These are phyloP conservation scores for peach (Prunus persica) DNA, from an alignment of 306 rosid species.

Conservation along the genomic window DNA sequence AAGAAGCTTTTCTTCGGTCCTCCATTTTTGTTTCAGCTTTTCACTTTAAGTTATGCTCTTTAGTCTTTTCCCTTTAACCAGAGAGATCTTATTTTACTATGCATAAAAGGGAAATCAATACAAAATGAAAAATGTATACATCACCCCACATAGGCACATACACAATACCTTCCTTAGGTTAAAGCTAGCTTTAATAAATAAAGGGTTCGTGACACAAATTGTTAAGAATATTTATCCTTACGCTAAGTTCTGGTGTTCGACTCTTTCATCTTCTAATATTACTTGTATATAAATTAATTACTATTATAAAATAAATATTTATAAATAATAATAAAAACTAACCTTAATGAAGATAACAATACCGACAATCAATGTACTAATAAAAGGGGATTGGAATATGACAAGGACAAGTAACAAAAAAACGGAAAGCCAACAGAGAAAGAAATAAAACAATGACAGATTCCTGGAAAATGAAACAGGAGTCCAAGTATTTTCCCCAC, in stretches of 20 bases:
- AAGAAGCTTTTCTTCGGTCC: not conserved
- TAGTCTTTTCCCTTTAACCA: not conserved
- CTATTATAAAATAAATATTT: no score
- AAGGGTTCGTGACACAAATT: no score
- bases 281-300: no score
- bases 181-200: not conserved
- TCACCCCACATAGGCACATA: not conserved
- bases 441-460: not conserved
- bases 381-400: slow-evolving; percentile 12
- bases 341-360: not conserved
- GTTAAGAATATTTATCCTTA: no score
- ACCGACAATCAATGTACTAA: not conserved
- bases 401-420: not conserved
- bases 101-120: not conserved
- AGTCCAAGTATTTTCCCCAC: not conserved
- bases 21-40: not conserved
- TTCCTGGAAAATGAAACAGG: not conserved
- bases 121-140: not conserved
- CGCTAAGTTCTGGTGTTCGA: no score
- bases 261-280: no score
- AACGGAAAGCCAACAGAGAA: not conserved
- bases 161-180: not conserved
- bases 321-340: no score
- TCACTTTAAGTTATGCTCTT: slow-evolving; percentile 19
- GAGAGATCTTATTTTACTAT: not conserved